These are phyloP conservation scores for Yamadazyma buinensis DNA, from an alignment of 1,139 yeast genomes.

Conservation along the genomic window DNA sequence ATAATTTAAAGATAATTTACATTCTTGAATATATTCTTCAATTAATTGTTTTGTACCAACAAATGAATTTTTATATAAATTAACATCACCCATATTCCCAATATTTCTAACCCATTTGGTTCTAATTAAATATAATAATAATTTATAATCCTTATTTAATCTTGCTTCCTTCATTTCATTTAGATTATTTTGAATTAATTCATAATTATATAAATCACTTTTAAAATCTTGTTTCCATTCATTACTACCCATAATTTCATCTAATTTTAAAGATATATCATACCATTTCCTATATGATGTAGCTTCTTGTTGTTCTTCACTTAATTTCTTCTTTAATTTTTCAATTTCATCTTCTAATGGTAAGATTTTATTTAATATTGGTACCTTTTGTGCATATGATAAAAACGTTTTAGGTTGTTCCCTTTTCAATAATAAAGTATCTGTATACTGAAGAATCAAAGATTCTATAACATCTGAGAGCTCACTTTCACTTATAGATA, in stretches of 20 bases:
- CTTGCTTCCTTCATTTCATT: constrained; percentile 63
- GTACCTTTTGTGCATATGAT: constrained; percentile 19
- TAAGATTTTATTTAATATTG: constrained; percentile 24
- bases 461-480: constrained; percentile 13
- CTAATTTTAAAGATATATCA: constrained; percentile 58
- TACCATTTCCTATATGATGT: constrained; percentile 71
- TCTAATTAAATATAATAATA: constrained; percentile 67
- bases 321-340: constrained; percentile 24
- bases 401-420: constrained; percentile 4
- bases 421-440: constrained; percentile 2
- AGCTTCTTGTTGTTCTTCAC: constrained; percentile 54
- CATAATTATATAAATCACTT: constrained; percentile 68
- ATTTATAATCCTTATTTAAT: constrained; percentile 49
- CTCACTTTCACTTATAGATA: constrained; percentile 4
- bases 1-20: constrained; percentile 57
- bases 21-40: constrained; percentile 79
- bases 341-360: constrained; percentile 28
- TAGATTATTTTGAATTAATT: constrained; percentile 52
- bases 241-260: constrained; percentile 58
- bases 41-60: constrained; percentile 84
- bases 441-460: constrained; percentile 11
- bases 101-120: constrained; percentile 83
- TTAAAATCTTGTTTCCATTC: constrained; percentile 66
- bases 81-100: constrained; percentile 84
- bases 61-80: constrained; percentile 71